Evolutionary conservation across 192 early-diverging fungal species (phyloP).

Genomic region (Coemansia guatemalensis): DNA sequence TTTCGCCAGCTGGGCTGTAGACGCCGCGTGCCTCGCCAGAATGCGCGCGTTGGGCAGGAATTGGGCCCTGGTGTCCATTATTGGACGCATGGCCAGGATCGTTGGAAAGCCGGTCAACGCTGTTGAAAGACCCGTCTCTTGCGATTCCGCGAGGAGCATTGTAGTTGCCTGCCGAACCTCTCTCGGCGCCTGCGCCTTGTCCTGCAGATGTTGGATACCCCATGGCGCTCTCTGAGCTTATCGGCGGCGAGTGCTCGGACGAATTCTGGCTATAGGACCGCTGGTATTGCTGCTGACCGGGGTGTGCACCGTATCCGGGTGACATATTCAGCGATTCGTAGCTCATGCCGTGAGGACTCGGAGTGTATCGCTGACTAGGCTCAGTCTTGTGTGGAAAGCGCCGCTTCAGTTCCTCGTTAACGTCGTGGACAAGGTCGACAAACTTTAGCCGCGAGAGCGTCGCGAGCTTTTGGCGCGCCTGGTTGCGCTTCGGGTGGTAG

Average conservation of each 20-base stretch:
- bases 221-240: slow-evolving; percentile 24
- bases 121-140: slow-evolving; percentile 23
- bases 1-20: slow-evolving; percentile 29
- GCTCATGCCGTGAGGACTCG: slow-evolving; percentile 21
- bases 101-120: slow-evolving; percentile 23
- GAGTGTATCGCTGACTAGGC: slow-evolving; percentile 8
- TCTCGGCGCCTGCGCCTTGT: background rate
- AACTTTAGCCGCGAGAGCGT: slow-evolving; percentile 84
- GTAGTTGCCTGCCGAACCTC: slow-evolving; percentile 4
- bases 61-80: slow-evolving; percentile 23
- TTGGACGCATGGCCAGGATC: slow-evolving; percentile 30
- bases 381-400: slow-evolving; percentile 52
- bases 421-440: slow-evolving; percentile 90
- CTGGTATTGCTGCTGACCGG: slow-evolving; percentile 17
- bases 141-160: background rate
- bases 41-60: slow-evolving; percentile 4
- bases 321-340: slow-evolving; percentile 37
- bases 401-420: slow-evolving; percentile 68
- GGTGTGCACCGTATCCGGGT: slow-evolving; percentile 22
- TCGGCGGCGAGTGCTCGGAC: slow-evolving; percentile 29
- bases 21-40: slow-evolving; percentile 15
- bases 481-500: slow-evolving; percentile 90
- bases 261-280: slow-evolving; percentile 20
- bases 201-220: slow-evolving; percentile 14
- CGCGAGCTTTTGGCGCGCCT: slow-evolving; percentile 95